phyloP scores from a whole-genome alignment of 2,329 filamentous ascomycete species.

The Verticillium tricorpus region DNA sequence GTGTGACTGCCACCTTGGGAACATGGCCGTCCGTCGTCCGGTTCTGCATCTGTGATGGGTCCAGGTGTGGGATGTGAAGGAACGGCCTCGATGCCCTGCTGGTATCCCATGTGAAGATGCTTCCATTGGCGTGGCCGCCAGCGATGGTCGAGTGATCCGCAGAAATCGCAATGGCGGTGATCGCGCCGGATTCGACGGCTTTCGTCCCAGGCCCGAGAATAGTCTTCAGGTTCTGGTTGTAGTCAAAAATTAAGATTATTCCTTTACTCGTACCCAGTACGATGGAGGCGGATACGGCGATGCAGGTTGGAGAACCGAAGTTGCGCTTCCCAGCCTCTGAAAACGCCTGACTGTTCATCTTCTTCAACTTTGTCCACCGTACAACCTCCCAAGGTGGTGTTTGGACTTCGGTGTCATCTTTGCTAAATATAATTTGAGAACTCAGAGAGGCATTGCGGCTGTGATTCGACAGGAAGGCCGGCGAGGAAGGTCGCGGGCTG shows the following conservation, averaged over 20 bases:
- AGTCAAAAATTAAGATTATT: slow-evolving; percentile 93
- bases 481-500: slow-evolving; percentile 69
- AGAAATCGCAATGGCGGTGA: slow-evolving; percentile 85
- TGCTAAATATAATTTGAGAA: slow-evolving; percentile 61
- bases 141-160: slow-evolving; percentile 92
- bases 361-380: slow-evolving; percentile 89
- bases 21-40: slow-evolving; percentile 79
- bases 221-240: slow-evolving; percentile 89
- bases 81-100: slow-evolving; percentile 79
- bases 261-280: slow-evolving; percentile 92
- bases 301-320: slow-evolving; percentile 86
- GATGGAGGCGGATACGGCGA: slow-evolving; percentile 83
- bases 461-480: slow-evolving; percentile 70
- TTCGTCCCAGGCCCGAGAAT: slow-evolving; percentile 93
- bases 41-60: slow-evolving; percentile 58
- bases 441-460: slow-evolving; percentile 77
- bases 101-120: slow-evolving; percentile 97
- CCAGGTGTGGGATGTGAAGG: slow-evolving; percentile 75
- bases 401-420: slow-evolving; percentile 62
- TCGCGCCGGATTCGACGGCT: slow-evolving; percentile 83
- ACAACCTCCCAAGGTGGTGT: slow-evolving; percentile 95
- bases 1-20: slow-evolving; percentile 70
- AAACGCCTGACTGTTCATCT: slow-evolving; percentile 84
- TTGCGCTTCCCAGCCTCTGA: slow-evolving; percentile 89
- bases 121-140: slow-evolving; percentile 81